Percentiles rank a stretch among this genome's conserved stretches.
Evolutionary conservation across 1,139 yeast genomes (phyloP).

Genomic region (Blastobotrys buckinghamii): DNA sequence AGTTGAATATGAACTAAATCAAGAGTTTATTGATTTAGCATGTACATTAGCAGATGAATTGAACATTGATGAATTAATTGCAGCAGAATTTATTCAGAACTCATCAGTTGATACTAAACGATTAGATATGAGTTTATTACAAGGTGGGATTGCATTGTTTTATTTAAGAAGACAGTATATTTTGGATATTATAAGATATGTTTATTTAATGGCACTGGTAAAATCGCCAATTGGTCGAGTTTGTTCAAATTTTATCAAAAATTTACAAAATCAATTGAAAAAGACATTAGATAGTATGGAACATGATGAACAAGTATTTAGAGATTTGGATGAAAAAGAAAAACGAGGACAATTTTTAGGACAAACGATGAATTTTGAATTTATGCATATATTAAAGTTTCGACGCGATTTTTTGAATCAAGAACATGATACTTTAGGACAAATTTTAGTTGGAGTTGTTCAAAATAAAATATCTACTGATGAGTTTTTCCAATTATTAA

Average conservation of each 20-base stretch:
- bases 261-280: slow-evolving; percentile 24
- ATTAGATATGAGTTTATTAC: slow-evolving; percentile 52
- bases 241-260: slow-evolving; percentile 22
- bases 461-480: slow-evolving; percentile 31
- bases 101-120: slow-evolving; percentile 41
- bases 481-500: slow-evolving; percentile 39
- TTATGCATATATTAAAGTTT: slow-evolving; percentile 50
- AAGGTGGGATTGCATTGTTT: slow-evolving; percentile 66
- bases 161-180: slow-evolving; percentile 66
- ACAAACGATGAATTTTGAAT: slow-evolving; percentile 40
- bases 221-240: slow-evolving; percentile 11
- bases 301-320: slow-evolving; percentile 50
- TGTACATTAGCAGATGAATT: slow-evolving; percentile 56
- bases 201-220: slow-evolving; percentile 23
- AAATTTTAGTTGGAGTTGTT: slow-evolving; percentile 39
- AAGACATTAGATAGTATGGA: slow-evolving; percentile 50
- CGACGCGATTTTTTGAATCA: slow-evolving; percentile 56
- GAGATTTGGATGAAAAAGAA: slow-evolving; percentile 53
- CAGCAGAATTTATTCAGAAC: slow-evolving; percentile 49
- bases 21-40: slow-evolving; percentile 47
- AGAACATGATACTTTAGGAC: slow-evolving; percentile 70
- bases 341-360: slow-evolving; percentile 62
- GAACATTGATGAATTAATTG: slow-evolving; percentile 60
- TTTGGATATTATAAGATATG: slow-evolving; percentile 60
- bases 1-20: slow-evolving; percentile 43